These are phyloP conservation scores for Rosa lucieae DNA, from an alignment of 306 rosid genomes.

Conservation along the genomic window DNA sequence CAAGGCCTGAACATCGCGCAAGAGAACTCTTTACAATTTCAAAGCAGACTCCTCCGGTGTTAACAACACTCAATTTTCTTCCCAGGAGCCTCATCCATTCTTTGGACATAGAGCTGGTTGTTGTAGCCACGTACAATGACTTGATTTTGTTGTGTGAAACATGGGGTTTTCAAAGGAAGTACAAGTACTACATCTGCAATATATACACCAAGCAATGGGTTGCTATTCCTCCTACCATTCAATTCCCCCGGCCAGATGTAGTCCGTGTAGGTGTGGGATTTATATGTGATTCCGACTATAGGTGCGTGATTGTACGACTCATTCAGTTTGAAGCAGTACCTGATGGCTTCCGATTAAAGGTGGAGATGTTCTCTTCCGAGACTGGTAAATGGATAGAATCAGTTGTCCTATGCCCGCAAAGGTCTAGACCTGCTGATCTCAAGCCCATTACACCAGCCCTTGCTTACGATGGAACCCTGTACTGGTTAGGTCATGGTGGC, in stretches of 20 bases:
- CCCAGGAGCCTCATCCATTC: background rate
- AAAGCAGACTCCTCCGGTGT: background rate
- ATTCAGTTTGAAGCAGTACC: background rate
- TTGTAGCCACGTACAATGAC: background rate
- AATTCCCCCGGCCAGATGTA: background rate
- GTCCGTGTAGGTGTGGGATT: too few relatives aligned
- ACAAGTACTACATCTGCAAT: background rate
- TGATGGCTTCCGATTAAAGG: too few relatives aligned
- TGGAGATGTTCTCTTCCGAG: background rate
- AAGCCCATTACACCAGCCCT: background rate
- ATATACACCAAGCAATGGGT: background rate
- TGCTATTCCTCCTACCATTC: background rate
- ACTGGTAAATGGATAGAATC: background rate
- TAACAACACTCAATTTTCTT: background rate
- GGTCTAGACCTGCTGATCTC: too few relatives aligned
- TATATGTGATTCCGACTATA: background rate
- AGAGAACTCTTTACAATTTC: background rate
- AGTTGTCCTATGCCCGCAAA: background rate
- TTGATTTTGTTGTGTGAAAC: background rate
- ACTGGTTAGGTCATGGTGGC: background rate
- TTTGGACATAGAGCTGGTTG: too few relatives aligned
- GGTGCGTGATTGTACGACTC: background rate
- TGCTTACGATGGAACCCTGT: background rate
- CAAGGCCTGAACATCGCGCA: background rate
- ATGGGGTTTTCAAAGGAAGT: background rate